Evolutionary conservation across 192 early-diverging fungal species (phyloP).

Genomic region (Backusella tarrabulga): DNA sequence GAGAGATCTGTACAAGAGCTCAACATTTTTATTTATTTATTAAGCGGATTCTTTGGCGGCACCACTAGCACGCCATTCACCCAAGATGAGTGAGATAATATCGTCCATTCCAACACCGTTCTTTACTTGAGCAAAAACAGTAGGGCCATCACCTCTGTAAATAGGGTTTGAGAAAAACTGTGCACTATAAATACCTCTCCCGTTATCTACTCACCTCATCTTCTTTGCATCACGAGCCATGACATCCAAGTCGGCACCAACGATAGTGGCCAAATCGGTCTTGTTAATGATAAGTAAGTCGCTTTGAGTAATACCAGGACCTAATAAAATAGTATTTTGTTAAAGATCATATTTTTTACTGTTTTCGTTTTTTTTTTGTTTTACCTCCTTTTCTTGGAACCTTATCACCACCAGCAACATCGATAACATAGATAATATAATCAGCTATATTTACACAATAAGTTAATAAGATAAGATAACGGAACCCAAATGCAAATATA

Average conservation of each 20-base stretch:
- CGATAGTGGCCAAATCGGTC: conserved; percentile 86
- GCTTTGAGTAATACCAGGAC: conserved; percentile 96
- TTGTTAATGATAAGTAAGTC: conserved; percentile 97
- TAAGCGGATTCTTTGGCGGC: conserved; percentile 30
- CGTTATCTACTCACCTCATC: conserved; percentile 60
- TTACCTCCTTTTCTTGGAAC: conserved; percentile 91
- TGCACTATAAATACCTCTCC: background rate
- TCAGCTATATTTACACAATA: conserved; percentile 57
- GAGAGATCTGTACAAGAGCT: background rate
- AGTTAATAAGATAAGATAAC: background rate
- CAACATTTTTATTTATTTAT: background rate
- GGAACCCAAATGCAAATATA: background rate
- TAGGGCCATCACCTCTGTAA: conserved; percentile 75
- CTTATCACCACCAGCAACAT: conserved; percentile 96
- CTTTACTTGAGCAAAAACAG: conserved; percentile 91
- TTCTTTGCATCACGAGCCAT: conserved; percentile 88
- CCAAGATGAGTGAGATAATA: conserved; percentile 76
- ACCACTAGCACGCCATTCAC: conserved; percentile 53
- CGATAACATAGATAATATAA: conserved; percentile 97
- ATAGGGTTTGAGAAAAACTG: background rate
- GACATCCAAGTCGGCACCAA: conserved; percentile 90
- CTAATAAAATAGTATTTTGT: background rate
- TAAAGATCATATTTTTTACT: background rate
- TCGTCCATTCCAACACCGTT: conserved; percentile 82
- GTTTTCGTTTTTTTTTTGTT: background rate